phyloP scores from a whole-genome alignment of 1,284 basidiomycete species.

The Serendipita sp. region DNA sequence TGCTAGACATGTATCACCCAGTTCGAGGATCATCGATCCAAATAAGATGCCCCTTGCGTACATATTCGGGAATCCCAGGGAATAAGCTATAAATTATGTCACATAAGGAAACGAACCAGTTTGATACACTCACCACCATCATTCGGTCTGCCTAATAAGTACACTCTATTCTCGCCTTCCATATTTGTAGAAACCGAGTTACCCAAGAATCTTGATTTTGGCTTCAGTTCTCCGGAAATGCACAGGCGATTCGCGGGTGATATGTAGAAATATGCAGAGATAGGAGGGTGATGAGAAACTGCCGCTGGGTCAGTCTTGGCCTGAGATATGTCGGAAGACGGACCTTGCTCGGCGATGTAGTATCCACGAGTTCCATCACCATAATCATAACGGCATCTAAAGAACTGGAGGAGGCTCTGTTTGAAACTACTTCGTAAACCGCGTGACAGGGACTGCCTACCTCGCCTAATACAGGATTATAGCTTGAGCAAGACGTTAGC shows the following conservation, averaged over 20 bases:
- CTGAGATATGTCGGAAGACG: conserved; percentile 10
- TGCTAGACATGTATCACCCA: conserved; percentile 83
- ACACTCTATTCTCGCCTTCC: conserved; percentile 89
- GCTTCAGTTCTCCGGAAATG: conserved; percentile 87
- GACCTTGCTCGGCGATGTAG: conserved; percentile 95
- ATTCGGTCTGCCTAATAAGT: conserved; percentile 62
- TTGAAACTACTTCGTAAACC: no score
- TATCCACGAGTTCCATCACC: conserved; percentile 82
- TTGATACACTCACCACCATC: conserved; percentile 51
- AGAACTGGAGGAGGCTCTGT: conserved; percentile 36
- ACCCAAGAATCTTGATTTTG: conserved; percentile 91
- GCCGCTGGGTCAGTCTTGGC: conserved; percentile 4
- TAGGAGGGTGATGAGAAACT: conserved; percentile 90
- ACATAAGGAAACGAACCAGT: conserved; percentile 12
- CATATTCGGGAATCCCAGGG: conserved; percentile 93
- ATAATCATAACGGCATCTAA: conserved; percentile 92
- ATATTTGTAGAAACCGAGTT: conserved; percentile 91
- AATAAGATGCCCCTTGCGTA: conserved; percentile 95
- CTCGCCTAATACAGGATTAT: conserved; percentile 94
- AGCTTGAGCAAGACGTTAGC: conserved; percentile 31
- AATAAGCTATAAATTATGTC: conserved; percentile 29
- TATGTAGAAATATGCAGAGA: conserved; percentile 94
- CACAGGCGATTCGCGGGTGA: conserved; percentile 76
- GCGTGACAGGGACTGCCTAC: no score
- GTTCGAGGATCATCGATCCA: conserved; percentile 94